Evolutionary conservation across 495 filamentous ascomycete genomes (phyloP).

Genomic region (Aspergillus homomorphus): DNA sequence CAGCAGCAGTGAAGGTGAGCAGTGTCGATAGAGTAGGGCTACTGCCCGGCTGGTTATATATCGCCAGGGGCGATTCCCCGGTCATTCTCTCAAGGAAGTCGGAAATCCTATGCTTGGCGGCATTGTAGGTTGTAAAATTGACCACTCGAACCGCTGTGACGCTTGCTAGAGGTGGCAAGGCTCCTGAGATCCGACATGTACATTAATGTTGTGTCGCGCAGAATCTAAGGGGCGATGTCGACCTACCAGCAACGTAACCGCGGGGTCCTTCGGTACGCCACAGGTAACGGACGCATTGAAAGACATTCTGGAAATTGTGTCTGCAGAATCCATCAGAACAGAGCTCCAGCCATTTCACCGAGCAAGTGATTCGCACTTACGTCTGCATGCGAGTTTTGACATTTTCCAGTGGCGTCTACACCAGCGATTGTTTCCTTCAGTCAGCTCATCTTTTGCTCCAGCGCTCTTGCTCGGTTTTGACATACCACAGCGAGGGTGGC

Average conservation of each 20-base stretch:
- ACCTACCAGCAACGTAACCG: constrained; percentile 46
- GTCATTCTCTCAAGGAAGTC: constrained; percentile 46
- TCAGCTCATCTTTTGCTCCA: background rate
- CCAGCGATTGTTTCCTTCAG: background rate
- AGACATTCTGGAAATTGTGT: constrained; percentile 43
- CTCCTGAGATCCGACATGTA: constrained; percentile 48
- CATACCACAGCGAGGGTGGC: constrained; percentile 47
- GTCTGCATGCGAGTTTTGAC: constrained; percentile 52
- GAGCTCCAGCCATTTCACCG: background rate
- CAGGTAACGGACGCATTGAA: constrained; percentile 41
- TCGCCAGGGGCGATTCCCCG: constrained; percentile 65
- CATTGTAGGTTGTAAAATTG: constrained; percentile 91
- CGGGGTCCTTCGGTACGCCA: constrained; percentile 48
- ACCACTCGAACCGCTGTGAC: constrained; percentile 87
- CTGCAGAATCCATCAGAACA: constrained; percentile 20
- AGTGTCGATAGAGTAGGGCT: constrained; percentile 67
- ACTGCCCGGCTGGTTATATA: constrained; percentile 67
- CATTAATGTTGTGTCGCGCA: background rate
- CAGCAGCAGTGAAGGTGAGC: constrained; percentile 72
- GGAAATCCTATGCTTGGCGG: constrained; percentile 73
- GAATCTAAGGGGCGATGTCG: background rate
- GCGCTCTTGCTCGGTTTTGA: constrained; percentile 11
- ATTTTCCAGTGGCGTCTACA: constrained; percentile 47
- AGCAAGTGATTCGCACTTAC: constrained; percentile 24
- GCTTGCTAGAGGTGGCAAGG: constrained; percentile 76